Percentiles rank a stretch among this genome's conserved stretches.
Conservation (phyloP, 1,284 basidiomycete species). For the Cystobasidium slooffiae region DNA sequence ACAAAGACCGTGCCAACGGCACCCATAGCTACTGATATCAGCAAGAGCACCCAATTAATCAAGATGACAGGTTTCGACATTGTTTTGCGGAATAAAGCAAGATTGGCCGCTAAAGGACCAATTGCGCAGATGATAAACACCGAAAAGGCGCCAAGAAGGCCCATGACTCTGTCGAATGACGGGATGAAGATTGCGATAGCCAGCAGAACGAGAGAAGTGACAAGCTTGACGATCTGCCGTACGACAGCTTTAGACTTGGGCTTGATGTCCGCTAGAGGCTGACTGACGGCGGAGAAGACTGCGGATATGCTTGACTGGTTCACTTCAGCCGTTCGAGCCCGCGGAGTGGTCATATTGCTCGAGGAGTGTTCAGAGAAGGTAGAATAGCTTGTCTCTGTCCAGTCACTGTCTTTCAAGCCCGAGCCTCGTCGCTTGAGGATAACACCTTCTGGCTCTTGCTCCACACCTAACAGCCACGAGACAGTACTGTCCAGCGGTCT, state of each 20-base stretch:
- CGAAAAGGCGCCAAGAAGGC: slow-evolving; percentile 62
- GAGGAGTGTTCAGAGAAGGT: slow-evolving; percentile 16
- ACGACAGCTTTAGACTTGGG: slow-evolving; percentile 34
- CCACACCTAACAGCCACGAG: slow-evolving; percentile 71
- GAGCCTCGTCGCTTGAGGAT: background rate
- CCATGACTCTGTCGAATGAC: slow-evolving; percentile 86
- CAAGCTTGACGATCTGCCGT: slow-evolving; percentile 62
- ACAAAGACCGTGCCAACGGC: slow-evolving; percentile 76
- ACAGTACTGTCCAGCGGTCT: slow-evolving; percentile 83
- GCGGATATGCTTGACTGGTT: slow-evolving; percentile 21
- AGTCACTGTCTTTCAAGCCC: slow-evolving; percentile 5
- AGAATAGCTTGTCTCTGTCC: slow-evolving; percentile 10
- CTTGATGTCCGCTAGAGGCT: slow-evolving; percentile 31
- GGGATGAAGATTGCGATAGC: slow-evolving; percentile 77
- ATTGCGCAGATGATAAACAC: slow-evolving; percentile 83
- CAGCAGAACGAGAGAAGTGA: slow-evolving; percentile 68
- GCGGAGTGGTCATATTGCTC: slow-evolving; percentile 4
- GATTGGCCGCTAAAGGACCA: slow-evolving; percentile 40
- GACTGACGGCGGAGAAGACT: slow-evolving; percentile 15
- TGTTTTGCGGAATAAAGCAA: slow-evolving; percentile 23
- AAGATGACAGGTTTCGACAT: slow-evolving; percentile 21
- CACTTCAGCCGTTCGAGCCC: slow-evolving; percentile 6
- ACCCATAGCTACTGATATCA: slow-evolving; percentile 68
- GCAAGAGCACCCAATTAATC: slow-evolving; percentile 60
- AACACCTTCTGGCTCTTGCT: slow-evolving; percentile 5